A percentile compares a stretch with the other conserved stretches of the same genome.
Conservation (phyloP, 208 protist genomes). For the Strigomonas oncopelti region DNA sequence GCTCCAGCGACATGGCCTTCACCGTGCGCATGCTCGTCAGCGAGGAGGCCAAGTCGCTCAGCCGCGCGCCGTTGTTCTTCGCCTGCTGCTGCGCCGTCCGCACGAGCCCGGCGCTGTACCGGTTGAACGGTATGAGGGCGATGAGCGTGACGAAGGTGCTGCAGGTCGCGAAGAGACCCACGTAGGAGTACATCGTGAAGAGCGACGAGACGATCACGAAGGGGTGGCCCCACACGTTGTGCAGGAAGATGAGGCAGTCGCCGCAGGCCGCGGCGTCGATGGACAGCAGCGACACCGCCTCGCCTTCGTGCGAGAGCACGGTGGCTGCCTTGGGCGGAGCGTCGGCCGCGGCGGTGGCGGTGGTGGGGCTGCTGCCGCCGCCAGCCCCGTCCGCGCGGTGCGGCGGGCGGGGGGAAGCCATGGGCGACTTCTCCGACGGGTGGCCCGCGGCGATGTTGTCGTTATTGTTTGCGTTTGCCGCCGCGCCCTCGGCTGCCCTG, state of each 20-base stretch:
- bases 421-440: not conserved
- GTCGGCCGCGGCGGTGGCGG: not conserved
- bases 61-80: constrained; percentile 42
- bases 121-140: constrained; percentile 56
- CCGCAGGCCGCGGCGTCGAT: constrained; percentile 62
- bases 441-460: too few relatives aligned
- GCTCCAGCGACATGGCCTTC: constrained; percentile 66
- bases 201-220: constrained; percentile 54
- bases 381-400: not conserved
- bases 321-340: not conserved
- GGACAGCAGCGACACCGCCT: constrained; percentile 58
- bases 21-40: constrained; percentile 69
- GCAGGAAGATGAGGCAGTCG: constrained; percentile 63
- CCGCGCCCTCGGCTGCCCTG: too few relatives aligned
- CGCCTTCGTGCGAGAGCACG: constrained; percentile 37
- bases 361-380: not conserved
- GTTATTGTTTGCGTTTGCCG: too few relatives aligned
- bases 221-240: constrained; percentile 74
- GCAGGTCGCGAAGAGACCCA: constrained; percentile 55
- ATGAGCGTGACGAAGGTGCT: constrained; percentile 49
- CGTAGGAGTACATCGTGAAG: constrained; percentile 62
- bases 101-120: constrained; percentile 34
- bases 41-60: constrained; percentile 55
- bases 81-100: constrained; percentile 49
- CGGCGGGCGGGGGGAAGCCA: too few relatives aligned